Percentiles rank a stretch among this genome's conserved stretches.
These are phyloP conservation scores for Nectriaceae sp. DNA, from an alignment of 2,329 filamentous ascomycete genomes.

Conservation along the genomic window DNA sequence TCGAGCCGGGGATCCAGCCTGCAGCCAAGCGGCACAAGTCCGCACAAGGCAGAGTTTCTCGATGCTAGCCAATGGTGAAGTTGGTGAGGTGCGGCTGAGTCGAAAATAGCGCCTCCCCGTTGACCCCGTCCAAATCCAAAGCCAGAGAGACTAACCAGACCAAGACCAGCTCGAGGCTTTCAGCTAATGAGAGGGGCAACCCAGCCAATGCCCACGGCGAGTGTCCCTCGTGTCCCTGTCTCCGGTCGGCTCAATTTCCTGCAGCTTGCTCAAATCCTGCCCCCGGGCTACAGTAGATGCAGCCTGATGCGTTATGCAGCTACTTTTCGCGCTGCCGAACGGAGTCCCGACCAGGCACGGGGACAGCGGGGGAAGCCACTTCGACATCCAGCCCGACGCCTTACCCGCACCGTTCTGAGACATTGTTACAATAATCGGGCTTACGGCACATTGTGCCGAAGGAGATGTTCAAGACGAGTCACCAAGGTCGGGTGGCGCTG, in stretches of 20 bases:
- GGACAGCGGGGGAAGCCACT: not conserved
- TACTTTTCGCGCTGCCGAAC: not conserved
- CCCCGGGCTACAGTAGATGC: no score
- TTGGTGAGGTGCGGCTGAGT: constrained; percentile 26
- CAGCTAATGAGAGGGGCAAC: not conserved
- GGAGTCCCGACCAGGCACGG: not conserved
- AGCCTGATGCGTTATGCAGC: no score
- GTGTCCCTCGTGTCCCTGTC: not conserved
- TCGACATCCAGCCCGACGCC: not conserved
- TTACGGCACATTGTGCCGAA: no score
- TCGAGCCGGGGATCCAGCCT: constrained; percentile 5
- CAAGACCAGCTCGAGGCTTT: not conserved
- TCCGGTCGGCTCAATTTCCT: no score
- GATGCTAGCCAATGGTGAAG: constrained; percentile 16
- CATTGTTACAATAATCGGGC: no score
- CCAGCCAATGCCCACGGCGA: not conserved
- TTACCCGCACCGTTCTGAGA: no score
- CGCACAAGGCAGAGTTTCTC: constrained; percentile 24
- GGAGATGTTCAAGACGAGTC: not conserved
- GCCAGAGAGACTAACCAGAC: not conserved
- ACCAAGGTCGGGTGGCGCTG: not conserved
- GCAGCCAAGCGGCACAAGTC: constrained; percentile 16
- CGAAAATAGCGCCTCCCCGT: constrained; percentile 15
- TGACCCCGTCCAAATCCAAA: not conserved
- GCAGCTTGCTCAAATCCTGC: no score